phyloP scores from a whole-genome alignment of 1,284 basidiomycete species.

The Fomitiporia mediterranea region DNA sequence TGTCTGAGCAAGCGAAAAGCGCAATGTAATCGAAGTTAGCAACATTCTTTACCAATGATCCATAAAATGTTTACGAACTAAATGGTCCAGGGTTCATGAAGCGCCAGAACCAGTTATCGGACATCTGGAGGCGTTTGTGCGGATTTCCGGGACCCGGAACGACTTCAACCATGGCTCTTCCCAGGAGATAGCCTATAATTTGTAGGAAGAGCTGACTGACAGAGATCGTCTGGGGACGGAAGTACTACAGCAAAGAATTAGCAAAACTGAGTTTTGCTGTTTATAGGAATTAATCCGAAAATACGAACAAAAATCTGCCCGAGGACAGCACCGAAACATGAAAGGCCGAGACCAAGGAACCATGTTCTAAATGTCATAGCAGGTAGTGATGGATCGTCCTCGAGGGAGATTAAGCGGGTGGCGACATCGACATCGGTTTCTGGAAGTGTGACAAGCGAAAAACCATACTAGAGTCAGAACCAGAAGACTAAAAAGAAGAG shows the following conservation, averaged over 20 bases:
- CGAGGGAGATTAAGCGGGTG: constrained; percentile 46
- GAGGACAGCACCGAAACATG: constrained; percentile 52
- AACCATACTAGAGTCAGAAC: constrained; percentile 1
- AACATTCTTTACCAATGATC: too few relatives aligned
- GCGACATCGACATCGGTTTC: constrained; percentile 46
- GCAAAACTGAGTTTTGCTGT: neutral
- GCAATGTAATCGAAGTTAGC: too few relatives aligned
- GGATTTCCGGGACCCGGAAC: constrained; percentile 41
- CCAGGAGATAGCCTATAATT: constrained; percentile 43
- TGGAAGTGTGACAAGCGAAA: constrained; percentile 8
- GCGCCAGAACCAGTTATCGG: constrained; percentile 44
- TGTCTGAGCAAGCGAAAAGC: constrained; percentile 36
- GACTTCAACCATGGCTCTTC: constrained; percentile 38
- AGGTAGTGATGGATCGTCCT: constrained; percentile 54
- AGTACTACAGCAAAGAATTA: constrained; percentile 16
- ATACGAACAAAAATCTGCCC: constrained; percentile 51
- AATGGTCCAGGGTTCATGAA: constrained; percentile 52
- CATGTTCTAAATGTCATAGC: constrained; percentile 45
- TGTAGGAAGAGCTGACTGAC: constrained; percentile 56
- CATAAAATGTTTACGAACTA: constrained; percentile 31
- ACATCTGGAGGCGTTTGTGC: constrained; percentile 31
- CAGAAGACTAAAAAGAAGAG: neutral
- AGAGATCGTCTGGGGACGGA: constrained; percentile 48
- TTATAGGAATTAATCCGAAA: neutral
- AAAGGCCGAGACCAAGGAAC: constrained; percentile 43